Conservation (phyloP, 2,329 filamentous ascomycete genomes). For the Aureobasidium subglaciale region DNA sequence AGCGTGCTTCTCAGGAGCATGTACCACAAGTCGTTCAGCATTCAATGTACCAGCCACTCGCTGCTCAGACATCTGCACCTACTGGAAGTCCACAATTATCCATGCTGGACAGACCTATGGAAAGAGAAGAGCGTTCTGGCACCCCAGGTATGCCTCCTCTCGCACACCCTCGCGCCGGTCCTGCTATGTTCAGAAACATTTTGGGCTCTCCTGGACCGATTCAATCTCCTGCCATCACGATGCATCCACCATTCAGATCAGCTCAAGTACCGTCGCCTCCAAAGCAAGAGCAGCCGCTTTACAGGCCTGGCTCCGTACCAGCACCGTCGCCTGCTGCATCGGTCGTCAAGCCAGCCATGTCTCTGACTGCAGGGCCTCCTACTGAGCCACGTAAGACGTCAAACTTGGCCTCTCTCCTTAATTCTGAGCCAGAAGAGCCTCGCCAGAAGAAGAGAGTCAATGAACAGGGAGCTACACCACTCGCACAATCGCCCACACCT, state of each 20-base stretch:
- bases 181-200: slow-evolving; percentile 16
- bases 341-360: slow-evolving; percentile 16
- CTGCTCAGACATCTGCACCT: background rate
- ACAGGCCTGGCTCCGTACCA: slow-evolving; percentile 25
- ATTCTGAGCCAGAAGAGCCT: slow-evolving; percentile 29
- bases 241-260: slow-evolving; percentile 17
- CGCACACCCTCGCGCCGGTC: slow-evolving; percentile 10
- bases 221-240: slow-evolving; percentile 6
- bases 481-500: slow-evolving; percentile 18
- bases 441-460: slow-evolving; percentile 24
- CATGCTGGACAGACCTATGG: slow-evolving; percentile 23
- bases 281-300: slow-evolving; percentile 21
- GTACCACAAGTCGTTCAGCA: slow-evolving; percentile 16
- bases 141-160: slow-evolving; percentile 23
- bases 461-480: slow-evolving; percentile 21
- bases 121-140: slow-evolving; percentile 25
- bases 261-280: slow-evolving; percentile 23
- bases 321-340: slow-evolving; percentile 20
- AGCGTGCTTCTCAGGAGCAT: slow-evolving; percentile 19
- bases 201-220: slow-evolving; percentile 17
- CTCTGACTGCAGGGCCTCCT: slow-evolving; percentile 19
- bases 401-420: slow-evolving; percentile 30
- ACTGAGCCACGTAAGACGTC: slow-evolving; percentile 32
- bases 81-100: slow-evolving; percentile 3
- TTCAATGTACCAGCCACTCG: slow-evolving; percentile 1